phyloP scores from a whole-genome alignment of 805 yeast genomes.

The Kodamaea sagamina region DNA sequence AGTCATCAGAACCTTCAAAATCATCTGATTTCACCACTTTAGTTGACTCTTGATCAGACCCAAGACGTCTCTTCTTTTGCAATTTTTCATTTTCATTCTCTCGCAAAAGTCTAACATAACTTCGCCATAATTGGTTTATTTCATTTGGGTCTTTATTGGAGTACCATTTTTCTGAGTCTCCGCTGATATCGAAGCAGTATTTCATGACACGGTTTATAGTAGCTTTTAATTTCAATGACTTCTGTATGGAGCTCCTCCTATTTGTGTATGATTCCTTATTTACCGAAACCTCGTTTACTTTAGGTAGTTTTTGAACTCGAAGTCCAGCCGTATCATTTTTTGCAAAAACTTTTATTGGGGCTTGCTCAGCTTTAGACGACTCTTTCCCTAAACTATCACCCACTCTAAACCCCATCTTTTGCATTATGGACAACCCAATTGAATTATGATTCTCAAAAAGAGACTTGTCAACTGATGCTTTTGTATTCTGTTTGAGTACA shows the following conservation, averaged over 20 bases:
- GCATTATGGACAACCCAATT: constrained; percentile 54
- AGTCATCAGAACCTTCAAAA: too few relatives aligned
- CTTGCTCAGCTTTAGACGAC: constrained; percentile 7
- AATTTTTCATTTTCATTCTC: constrained; percentile 6
- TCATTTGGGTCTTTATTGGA: constrained; percentile 28
- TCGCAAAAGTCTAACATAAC: constrained; percentile 17
- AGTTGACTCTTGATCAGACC: background rate
- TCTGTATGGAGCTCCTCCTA: background rate
- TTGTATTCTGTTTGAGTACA: background rate
- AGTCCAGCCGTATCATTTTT: constrained; percentile 24
- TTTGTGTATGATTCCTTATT: background rate
- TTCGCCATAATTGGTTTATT: constrained; percentile 46
- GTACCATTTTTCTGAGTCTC: constrained; percentile 31
- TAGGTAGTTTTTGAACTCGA: constrained; percentile 18
- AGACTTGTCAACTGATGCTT: constrained; percentile 7
- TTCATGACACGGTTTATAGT: constrained; percentile 31
- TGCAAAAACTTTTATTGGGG: constrained; percentile 31
- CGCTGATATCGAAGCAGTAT: constrained; percentile 44
- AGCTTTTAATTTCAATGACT: background rate
- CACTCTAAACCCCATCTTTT: constrained; percentile 56
- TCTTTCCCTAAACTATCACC: constrained; percentile 48
- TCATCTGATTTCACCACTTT: too few relatives aligned
- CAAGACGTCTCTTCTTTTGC: background rate
- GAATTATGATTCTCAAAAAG: constrained; percentile 26
- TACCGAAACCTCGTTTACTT: constrained; percentile 12